These are phyloP conservation scores for Ceratobasidium papillatum DNA, from an alignment of 1,284 basidiomycete species.

Conservation along the genomic window DNA sequence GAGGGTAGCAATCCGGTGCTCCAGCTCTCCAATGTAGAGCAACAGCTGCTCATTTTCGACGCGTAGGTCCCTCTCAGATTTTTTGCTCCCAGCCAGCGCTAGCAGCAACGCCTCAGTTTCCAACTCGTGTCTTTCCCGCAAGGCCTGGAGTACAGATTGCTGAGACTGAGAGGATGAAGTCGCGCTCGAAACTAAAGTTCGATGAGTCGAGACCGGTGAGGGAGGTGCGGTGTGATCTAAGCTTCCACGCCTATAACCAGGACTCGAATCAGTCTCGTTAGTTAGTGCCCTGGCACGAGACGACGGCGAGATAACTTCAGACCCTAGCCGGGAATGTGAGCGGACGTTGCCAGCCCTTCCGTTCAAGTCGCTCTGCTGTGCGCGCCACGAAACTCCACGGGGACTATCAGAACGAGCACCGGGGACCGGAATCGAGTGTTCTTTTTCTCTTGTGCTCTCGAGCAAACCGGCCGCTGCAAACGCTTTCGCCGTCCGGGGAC, in stretches of 20 bases:
- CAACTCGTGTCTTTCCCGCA: slow-evolving; percentile 47
- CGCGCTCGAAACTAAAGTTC: slow-evolving; percentile 26
- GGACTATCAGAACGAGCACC: background rate
- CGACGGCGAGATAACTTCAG: slow-evolving; percentile 30
- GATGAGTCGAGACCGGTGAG: slow-evolving; percentile 33
- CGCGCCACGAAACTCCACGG: slow-evolving; percentile 22
- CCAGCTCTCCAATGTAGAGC: slow-evolving; percentile 51
- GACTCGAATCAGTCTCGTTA: slow-evolving; percentile 13
- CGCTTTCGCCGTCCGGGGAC: slow-evolving; percentile 41
- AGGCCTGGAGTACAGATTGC: slow-evolving; percentile 34
- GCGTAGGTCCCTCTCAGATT: slow-evolving; percentile 60
- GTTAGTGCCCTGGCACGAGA: background rate
- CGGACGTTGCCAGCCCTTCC: slow-evolving; percentile 1
- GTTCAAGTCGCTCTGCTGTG: background rate
- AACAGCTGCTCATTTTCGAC: slow-evolving; percentile 76
- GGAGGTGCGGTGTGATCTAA: slow-evolving; percentile 28
- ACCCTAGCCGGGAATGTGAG: slow-evolving; percentile 29
- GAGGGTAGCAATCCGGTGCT: slow-evolving; percentile 36
- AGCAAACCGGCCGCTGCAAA: slow-evolving; percentile 44
- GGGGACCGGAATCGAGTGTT: background rate
- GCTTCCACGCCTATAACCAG: slow-evolving; percentile 27
- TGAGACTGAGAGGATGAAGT: slow-evolving; percentile 32
- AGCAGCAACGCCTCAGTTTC: slow-evolving; percentile 50
- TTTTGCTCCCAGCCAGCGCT: slow-evolving; percentile 52
- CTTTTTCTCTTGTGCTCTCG: slow-evolving; percentile 12